Evolutionary conservation across 2,329 filamentous ascomycete species (phyloP), one percentile per base, ranked within the genome.

Genomic region (Botrytis pseudocinerea): DNA sequence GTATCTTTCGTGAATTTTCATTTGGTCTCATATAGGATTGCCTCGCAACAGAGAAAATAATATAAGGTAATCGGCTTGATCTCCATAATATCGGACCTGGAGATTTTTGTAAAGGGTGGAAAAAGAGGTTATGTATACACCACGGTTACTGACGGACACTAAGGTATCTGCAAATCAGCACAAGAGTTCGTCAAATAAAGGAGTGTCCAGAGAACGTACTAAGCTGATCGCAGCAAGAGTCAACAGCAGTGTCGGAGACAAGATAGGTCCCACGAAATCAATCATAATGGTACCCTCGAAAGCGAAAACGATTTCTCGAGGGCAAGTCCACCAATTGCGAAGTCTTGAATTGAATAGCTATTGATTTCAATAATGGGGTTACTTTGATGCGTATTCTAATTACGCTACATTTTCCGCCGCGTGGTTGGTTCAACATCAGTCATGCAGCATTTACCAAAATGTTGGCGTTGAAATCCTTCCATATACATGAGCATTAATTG

Each of bases 91-190:
- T n/a, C 1, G 79, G 79, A 2, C 79, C 79, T 9, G 78, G 76
- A 44, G 80, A 80, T 25, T 63, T 70, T 22, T 66, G 77, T 71
- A 82, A 77, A 59, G 61, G 80, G 77, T 66, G 78, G 80, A 78
- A 84, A 83, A 89, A 84, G 0, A 86, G 84, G 7, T 89, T 78
- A 75, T 90, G 87, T 69, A 85, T 84, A n/a, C n/a, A n/a, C n/a
- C 35, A 89, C 81, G 80, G 89, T 85, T 20, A 86, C 83, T 73
- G 46, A 1, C 22, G 60, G 60, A 9, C 40, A 62, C 35, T 62
- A 12, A 40, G 4, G 8, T 14, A 6, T 51, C 14, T 62, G 20
- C 1, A 2, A 14, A 4, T 62, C 25, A 62, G 60, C 3, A 62
- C 25, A 0, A 62, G 10, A 3, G 14, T n/a, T 40, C 1, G 2